Evolutionary conservation across 345 rosid genomes (phyloP), one percentile per base, ranked within the genome.

Genomic region (Draba incana): DNA sequence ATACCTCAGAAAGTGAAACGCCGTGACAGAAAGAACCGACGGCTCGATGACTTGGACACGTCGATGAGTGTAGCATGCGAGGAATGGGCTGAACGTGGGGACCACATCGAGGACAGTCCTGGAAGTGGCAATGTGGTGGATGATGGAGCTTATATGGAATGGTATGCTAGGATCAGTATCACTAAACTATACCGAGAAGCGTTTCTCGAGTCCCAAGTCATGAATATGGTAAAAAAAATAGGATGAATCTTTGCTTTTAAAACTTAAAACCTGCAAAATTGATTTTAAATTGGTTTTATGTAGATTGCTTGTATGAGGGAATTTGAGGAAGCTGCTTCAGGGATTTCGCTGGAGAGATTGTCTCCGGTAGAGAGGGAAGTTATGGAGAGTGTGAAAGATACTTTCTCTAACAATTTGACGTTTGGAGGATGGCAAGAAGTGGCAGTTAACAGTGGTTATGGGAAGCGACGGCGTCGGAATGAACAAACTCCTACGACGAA

Each of bases 1-100:
- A 84, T 89, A 54, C 92, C 96, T 7, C 81, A 76, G 51, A 85
- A 79, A 62, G 96, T 89, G 64, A 82, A 58, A 55, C 87, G 79
- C 16, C 81, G 85, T 71, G 79, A 83, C 55, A 80, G 90, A 79
- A 86, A 85, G 80, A 86, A 84, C 69, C 76, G 92, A 44, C 84
- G 92, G 68, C 83, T 85, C n/a, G 92, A 85, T 52, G 89, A 88
- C 67, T 84, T 89, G 28, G 89, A 85, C 78, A 78, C 85, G 46
- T 84, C 88, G 67, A 89, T 87, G 91, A 86, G 71, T 68, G 44
- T 67, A 10, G 93, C 87, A 41, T 87, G 89, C 56, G 83, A 75
- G 46, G 96, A 87, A 77, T 89, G 89, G 93, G 52, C 70, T 37
- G 81, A 84, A 31, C 89, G 89, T 53, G 75, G 69, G 20, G 81